Base-by-base conservation (phyloP, 1,284 basidiomycete species). In the Ganoderma sinense region DNA sequence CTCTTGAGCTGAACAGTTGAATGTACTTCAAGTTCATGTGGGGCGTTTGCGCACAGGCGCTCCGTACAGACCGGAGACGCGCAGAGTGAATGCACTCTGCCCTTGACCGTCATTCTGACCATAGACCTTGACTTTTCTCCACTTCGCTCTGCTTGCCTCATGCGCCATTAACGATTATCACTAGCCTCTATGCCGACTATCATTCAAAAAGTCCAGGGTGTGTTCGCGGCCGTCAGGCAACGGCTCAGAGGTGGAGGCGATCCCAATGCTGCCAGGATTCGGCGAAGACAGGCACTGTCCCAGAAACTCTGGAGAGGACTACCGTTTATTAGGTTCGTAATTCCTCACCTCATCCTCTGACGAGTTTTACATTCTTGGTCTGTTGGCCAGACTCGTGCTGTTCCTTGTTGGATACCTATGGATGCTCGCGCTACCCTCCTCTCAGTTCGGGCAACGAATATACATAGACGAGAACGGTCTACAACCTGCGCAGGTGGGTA, bases 391-490 rank as follows among this genome's bases (percentile, higher is more conserved):
- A 76, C 70, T 86, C 4, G 41, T 83, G 2, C 80, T 97, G 33
- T 87, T 94, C 55, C 66, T 85, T 33, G 79, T 84, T 16, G 94
- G 95, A 18, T 89, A 93, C 78, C 66, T 87, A 31, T 97, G 96
- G 94, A 86, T 97, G 79, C 72, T 91, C 6, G 80, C 87, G 13
- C 85, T 97, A 64, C 95, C 95, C 5, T 84, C 87, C 18, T 84
- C 88, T 20, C 79, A 82, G 1, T 84, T 97, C 4, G 92, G 91
- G 20, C 86, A 91, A 75, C 79, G 82, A 5, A 93, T 91, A 20
- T 97, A 95, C 78, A 92, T 97, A 60, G 95, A 97, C 78, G 97
- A 98, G 83, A 97, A 98, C 80, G 97, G 97, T 0, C 83, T 98
- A 33, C 94, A 96, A 77, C 96, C 97, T 5, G 92, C 88, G 3